A percentile compares a stretch with the other conserved stretches of the same genome.
Evolutionary conservation across 768 basidiomycete genomes (phyloP).

Genomic region (Boletus barrowsii): DNA sequence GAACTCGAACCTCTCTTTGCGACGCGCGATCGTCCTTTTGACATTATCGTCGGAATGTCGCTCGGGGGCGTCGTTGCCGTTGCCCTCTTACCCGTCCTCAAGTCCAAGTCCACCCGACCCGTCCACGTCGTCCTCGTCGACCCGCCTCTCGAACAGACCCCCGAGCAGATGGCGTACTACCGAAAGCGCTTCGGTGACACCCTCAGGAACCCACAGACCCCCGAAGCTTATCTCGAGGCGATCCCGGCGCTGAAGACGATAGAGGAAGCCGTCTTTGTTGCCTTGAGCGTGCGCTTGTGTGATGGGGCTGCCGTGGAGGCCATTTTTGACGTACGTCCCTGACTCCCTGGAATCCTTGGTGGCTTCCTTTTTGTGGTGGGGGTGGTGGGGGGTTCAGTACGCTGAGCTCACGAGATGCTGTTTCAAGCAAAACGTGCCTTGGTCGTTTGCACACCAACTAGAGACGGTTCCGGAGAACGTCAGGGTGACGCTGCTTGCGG

Average conservation of each 20-base stretch:
- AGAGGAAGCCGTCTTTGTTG: slow-evolving; percentile 1
- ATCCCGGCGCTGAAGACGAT: neutral
- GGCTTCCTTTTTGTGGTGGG: no score
- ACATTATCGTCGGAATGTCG: slow-evolving; percentile 21
- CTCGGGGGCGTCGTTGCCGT: slow-evolving; percentile 17
- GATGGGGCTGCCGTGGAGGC: slow-evolving; percentile 8
- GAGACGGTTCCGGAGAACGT: slow-evolving; percentile 6
- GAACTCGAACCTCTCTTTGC: slow-evolving; percentile 13
- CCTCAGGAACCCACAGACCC: neutral
- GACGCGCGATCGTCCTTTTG: neutral
- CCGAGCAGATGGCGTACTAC: neutral
- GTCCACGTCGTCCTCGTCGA: slow-evolving; percentile 21
- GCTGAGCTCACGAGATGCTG: neutral
- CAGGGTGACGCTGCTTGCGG: slow-evolving; percentile 9
- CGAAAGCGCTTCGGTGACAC: neutral
- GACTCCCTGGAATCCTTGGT: no score
- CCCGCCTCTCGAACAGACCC: slow-evolving; percentile 5
- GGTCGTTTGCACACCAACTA: slow-evolving; percentile 18
- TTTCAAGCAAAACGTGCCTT: slow-evolving; percentile 21
- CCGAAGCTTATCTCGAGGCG: neutral
- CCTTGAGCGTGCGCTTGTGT: neutral
- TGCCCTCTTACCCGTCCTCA: slow-evolving; percentile 14
- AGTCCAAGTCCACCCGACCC: neutral
- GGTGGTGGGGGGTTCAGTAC: no score
- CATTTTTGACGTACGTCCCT: slow-evolving; percentile 13